Percentiles rank a stretch among this genome's conserved stretches.
Evolutionary conservation across 2,329 filamentous ascomycete genomes (phyloP).

Genomic region (Penicillium freii): DNA sequence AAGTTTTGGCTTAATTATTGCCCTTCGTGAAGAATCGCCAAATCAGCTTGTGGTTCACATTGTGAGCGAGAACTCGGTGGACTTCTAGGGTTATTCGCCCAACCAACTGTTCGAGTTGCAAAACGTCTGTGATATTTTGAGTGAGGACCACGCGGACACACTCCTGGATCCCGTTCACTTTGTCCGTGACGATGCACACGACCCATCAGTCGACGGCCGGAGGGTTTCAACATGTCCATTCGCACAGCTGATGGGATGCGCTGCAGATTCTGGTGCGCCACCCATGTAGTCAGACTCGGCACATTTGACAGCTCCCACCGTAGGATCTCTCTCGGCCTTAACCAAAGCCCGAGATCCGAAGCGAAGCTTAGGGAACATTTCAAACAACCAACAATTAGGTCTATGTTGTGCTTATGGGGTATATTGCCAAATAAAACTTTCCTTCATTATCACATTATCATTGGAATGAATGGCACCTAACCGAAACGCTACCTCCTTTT

Average conservation of each 20-base stretch:
- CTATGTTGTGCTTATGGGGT: too few species aligned
- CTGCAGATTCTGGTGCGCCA: slow-evolving; percentile 80
- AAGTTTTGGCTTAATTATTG: slow-evolving; percentile 73
- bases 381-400: too few species aligned
- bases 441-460: too few species aligned
- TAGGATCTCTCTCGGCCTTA: too few species aligned
- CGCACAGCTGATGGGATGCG: slow-evolving; percentile 55
- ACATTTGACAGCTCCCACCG: too few species aligned
- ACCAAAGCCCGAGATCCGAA: too few species aligned
- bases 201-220: slow-evolving; percentile 75
- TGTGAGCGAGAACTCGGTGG: slow-evolving; percentile 76
- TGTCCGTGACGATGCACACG: slow-evolving; percentile 76
- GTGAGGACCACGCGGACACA: slow-evolving; percentile 79
- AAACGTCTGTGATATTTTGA: slow-evolving; percentile 79
- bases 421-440: too few species aligned
- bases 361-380: too few species aligned
- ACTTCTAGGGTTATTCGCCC: slow-evolving; percentile 73
- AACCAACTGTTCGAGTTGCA: slow-evolving; percentile 69
- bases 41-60: slow-evolving; percentile 68
- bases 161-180: slow-evolving; percentile 85
- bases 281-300: slow-evolving; percentile 53
- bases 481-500: too few species aligned
- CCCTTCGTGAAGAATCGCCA: slow-evolving; percentile 62
- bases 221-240: slow-evolving; percentile 78
- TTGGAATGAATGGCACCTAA: too few species aligned